Evolutionary conservation across 2,329 filamentous ascomycete genomes (phyloP).

Genomic region (Proliferodiscus dingleyae): DNA sequence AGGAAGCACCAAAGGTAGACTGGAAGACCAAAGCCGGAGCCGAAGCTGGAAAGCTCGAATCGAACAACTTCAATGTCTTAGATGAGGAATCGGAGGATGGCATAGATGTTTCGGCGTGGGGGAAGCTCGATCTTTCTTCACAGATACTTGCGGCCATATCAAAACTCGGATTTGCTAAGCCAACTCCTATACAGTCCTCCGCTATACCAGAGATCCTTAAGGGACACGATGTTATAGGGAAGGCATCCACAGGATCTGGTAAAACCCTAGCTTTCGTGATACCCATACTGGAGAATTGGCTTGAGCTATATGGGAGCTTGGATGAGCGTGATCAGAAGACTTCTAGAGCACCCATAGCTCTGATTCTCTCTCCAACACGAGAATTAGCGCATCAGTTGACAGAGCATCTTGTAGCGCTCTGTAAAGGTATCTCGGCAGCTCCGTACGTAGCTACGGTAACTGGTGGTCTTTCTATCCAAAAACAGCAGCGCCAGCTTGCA

Average conservation of each 20-base stretch:
- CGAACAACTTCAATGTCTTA: conserved; percentile 39
- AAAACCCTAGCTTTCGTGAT: conserved; percentile 95
- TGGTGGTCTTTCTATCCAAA: conserved; percentile 87
- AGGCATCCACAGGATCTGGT: conserved; percentile 92
- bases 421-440: conserved; percentile 52
- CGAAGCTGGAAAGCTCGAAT: conserved; percentile 25
- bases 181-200: conserved; percentile 74
- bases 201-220: conserved; percentile 77
- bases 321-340: conserved; percentile 35
- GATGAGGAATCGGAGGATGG: conserved; percentile 52
- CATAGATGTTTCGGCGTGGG: conserved; percentile 75
- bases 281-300: conserved; percentile 81
- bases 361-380: conserved; percentile 86
- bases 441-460: conserved; percentile 84
- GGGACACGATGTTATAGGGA: conserved; percentile 89
- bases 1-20: conserved; percentile 32
- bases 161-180: conserved; percentile 72
- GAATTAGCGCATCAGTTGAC: conserved; percentile 91
- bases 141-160: conserved; percentile 69
- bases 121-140: conserved; percentile 65
- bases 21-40: conserved; percentile 28
- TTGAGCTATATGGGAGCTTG: conserved; percentile 46
- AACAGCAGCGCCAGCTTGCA: conserved; percentile 80
- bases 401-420: conserved; percentile 74
- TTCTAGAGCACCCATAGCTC: conserved; percentile 56